Percentiles rank a stretch among this genome's conserved stretches.
phyloP scores from a whole-genome alignment of 495 filamentous ascomycete genomes.

The Xylaria nigripes region DNA sequence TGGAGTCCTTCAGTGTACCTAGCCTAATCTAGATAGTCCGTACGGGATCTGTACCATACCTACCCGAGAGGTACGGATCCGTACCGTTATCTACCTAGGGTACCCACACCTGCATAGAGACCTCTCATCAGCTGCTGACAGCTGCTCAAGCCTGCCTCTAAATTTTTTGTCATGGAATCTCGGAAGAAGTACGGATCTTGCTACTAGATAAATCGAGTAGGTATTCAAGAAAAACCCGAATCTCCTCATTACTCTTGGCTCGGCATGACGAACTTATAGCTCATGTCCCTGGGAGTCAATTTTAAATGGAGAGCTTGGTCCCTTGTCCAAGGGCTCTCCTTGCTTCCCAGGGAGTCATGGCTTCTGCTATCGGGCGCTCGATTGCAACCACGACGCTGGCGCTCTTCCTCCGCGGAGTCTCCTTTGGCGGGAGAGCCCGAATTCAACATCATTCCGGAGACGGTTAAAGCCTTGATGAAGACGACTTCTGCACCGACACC shows the following conservation, averaged over 20 bases:
- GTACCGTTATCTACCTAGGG: too few relatives aligned
- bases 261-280: conserved; percentile 27
- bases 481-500: background rate
- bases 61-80: too few relatives aligned
- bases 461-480: background rate
- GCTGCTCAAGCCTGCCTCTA: too few relatives aligned
- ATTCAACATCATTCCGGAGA: background rate
- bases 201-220: too few relatives aligned
- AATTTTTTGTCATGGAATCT: too few relatives aligned
- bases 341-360: conserved; percentile 27
- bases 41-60: too few relatives aligned
- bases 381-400: conserved; percentile 4
- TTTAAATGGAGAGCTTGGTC: conserved; percentile 29
- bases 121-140: too few relatives aligned
- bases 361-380: conserved; percentile 5
- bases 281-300: conserved; percentile 38
- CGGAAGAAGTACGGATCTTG: too few relatives aligned
- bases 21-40: too few relatives aligned
- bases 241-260: background rate
- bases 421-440: background rate
- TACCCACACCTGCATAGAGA: too few relatives aligned
- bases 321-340: conserved; percentile 23
- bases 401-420: background rate
- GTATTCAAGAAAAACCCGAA: background rate
- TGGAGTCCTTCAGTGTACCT: too few relatives aligned